phyloP scores from a whole-genome alignment of 768 basidiomycete genomes.

The Serendipita sp. region DNA sequence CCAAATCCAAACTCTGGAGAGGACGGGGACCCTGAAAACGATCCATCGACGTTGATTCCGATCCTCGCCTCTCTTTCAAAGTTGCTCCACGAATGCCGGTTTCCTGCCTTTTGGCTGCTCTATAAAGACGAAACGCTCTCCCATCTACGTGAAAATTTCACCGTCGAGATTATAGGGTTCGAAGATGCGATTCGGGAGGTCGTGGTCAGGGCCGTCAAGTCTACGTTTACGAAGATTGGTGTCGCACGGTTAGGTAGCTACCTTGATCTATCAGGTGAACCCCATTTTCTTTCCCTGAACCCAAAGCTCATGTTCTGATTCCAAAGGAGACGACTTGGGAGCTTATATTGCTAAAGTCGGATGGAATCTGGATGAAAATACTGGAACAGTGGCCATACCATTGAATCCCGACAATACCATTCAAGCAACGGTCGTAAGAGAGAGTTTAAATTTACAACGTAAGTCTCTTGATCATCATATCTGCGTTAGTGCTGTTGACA shows the following conservation, averaged over 20 bases:
- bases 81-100: slow-evolving; percentile 68
- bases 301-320: neutral
- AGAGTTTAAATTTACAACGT: slow-evolving; percentile 70
- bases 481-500: neutral
- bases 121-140: slow-evolving; percentile 59
- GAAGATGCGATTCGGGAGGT: slow-evolving; percentile 70
- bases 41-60: slow-evolving; percentile 59
- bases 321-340: slow-evolving; percentile 37
- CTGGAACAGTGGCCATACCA: slow-evolving; percentile 48
- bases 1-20: slow-evolving; percentile 10
- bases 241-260: slow-evolving; percentile 53
- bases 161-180: slow-evolving; percentile 66
- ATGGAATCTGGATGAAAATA: slow-evolving; percentile 42
- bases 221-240: slow-evolving; percentile 61
- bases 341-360: slow-evolving; percentile 46
- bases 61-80: slow-evolving; percentile 48
- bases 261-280: slow-evolving; percentile 44
- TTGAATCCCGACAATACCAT: slow-evolving; percentile 81
- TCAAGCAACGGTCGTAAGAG: slow-evolving; percentile 69
- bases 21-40: slow-evolving; percentile 43
- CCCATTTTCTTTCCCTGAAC: neutral
- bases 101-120: slow-evolving; percentile 69
- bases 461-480: slow-evolving; percentile 20
- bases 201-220: slow-evolving; percentile 57
- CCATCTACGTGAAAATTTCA: slow-evolving; percentile 68